Evolutionary conservation across 1,139 yeast species (phyloP).

Genomic region (Magnusiomyces sp.): DNA sequence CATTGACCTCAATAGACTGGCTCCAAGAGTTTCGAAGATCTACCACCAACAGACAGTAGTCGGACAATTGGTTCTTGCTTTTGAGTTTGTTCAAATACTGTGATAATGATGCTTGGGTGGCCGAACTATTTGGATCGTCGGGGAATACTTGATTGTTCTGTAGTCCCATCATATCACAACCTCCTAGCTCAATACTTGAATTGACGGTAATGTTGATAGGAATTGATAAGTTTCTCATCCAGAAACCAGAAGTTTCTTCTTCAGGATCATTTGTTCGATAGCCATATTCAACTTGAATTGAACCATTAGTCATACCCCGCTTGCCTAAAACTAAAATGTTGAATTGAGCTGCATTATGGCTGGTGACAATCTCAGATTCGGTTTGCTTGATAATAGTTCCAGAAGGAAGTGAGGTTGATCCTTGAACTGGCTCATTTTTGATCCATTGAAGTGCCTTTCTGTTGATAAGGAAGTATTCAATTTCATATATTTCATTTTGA

Average conservation of each 20-base stretch:
- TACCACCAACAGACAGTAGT: constrained; percentile 53
- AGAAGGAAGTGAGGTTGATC: constrained; percentile 2
- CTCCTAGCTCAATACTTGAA: constrained; percentile 64
- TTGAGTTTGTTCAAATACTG: constrained; percentile 14
- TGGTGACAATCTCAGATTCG: constrained; percentile 14
- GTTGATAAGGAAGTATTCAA: constrained; percentile 58
- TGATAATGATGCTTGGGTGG: constrained; percentile 7
- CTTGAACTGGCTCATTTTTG: constrained; percentile 15
- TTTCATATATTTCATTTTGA: constrained; percentile 60
- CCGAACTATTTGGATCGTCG: constrained; percentile 6
- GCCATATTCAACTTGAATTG: constrained; percentile 61
- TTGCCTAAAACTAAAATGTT: constrained; percentile 62
- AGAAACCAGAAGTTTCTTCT: constrained; percentile 20
- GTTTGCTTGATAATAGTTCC: constrained; percentile 5
- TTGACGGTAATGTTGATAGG: constrained; percentile 63
- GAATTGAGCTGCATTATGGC: constrained; percentile 31
- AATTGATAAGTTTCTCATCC: constrained; percentile 48
- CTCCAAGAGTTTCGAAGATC: constrained; percentile 68
- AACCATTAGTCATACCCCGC: constrained; percentile 61
- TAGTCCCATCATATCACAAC: constrained; percentile 59
- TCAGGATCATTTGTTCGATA: constrained; percentile 6
- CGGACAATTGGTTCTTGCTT: constrained; percentile 32
- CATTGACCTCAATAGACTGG: constrained; percentile 30
- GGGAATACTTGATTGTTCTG: constrained; percentile 17
- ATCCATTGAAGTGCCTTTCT: constrained; percentile 45